These are phyloP conservation scores for Syncephalis plumigaleata DNA, from an alignment of 371 early-diverging fungal species.

Conservation along the genomic window DNA sequence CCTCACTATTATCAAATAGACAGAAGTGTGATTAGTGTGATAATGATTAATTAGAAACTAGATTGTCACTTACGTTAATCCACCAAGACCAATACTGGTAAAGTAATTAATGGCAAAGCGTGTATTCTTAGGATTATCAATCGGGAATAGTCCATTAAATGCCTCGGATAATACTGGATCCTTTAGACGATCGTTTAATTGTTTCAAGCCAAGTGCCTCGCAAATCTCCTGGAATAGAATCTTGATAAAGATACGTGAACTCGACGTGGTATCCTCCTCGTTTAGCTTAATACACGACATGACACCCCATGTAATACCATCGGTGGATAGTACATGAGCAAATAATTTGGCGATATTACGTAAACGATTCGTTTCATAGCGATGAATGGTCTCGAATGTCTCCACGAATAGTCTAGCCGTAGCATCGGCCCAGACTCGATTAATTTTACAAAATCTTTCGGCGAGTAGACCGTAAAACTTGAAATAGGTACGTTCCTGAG, in stretches of 20 bases:
- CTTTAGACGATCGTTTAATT: conserved; percentile 55
- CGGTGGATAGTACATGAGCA: conserved; percentile 74
- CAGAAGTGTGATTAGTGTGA: no score
- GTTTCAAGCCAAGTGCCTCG: conserved; percentile 67
- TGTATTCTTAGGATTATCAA: conserved; percentile 67
- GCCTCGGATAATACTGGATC: conserved; percentile 40
- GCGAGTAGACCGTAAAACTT: conserved; percentile 86
- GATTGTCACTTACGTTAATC: conserved; percentile 30
- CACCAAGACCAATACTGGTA: conserved; percentile 87
- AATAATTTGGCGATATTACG: conserved; percentile 87
- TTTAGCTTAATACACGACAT: conserved; percentile 63
- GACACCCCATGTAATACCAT: conserved; percentile 75
- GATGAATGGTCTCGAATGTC: conserved; percentile 78
- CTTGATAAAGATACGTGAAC: conserved; percentile 94
- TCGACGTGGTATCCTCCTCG: conserved; percentile 84
- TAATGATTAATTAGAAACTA: no score
- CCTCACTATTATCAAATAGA: no score
- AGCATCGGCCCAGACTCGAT: conserved; percentile 57
- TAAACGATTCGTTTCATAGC: conserved; percentile 83
- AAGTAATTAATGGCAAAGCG: conserved; percentile 97
- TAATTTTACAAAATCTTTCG: conserved; percentile 83
- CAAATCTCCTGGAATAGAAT: conserved; percentile 81
- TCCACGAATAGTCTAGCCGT: conserved; percentile 67
- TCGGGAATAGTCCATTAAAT: conserved; percentile 78
- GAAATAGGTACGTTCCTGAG: conserved; percentile 88